phyloP scores from a whole-genome alignment of 2,329 filamentous ascomycete genomes.

The Xylariaceae sp. region DNA sequence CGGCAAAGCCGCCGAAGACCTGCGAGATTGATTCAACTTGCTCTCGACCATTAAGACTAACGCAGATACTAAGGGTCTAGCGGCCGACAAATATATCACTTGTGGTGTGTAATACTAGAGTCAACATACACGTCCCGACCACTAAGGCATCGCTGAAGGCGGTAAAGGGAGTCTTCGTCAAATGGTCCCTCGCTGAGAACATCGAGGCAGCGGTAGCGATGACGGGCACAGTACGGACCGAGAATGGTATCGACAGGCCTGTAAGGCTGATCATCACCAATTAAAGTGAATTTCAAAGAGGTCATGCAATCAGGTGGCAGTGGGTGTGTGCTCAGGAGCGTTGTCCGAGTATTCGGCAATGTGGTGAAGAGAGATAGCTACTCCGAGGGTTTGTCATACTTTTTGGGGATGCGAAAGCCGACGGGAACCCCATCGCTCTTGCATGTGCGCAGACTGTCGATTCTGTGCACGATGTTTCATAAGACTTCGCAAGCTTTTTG shows the following conservation, averaged over 20 bases:
- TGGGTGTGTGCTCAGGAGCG: slow-evolving; percentile 54
- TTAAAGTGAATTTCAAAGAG: slow-evolving; percentile 42
- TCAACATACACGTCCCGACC: slow-evolving; percentile 50
- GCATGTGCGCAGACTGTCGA: slow-evolving; percentile 38
- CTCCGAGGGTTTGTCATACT: slow-evolving; percentile 42
- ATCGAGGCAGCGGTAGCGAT: slow-evolving; percentile 41
- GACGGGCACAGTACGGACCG: slow-evolving; percentile 31
- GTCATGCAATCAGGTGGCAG: slow-evolving; percentile 45
- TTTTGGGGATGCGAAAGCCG: slow-evolving; percentile 44
- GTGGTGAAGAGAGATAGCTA: slow-evolving; percentile 34
- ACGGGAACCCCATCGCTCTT: slow-evolving; percentile 24
- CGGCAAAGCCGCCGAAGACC: slow-evolving; percentile 40
- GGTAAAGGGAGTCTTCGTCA: slow-evolving; percentile 53
- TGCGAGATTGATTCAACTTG: slow-evolving; percentile 44
- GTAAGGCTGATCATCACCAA: slow-evolving; percentile 48
- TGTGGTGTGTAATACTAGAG: slow-evolving; percentile 53
- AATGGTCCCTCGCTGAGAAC: slow-evolving; percentile 57
- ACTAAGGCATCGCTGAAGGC: slow-evolving; percentile 46
- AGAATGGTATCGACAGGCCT: slow-evolving; percentile 47
- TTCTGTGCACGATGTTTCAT: slow-evolving; percentile 43
- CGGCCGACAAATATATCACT: slow-evolving; percentile 49
- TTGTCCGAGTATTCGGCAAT: slow-evolving; percentile 40
- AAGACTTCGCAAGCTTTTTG: slow-evolving; percentile 40
- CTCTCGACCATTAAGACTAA: slow-evolving; percentile 44
- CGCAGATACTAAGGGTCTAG: slow-evolving; percentile 47